Percentiles rank a stretch among this genome's conserved stretches.
These are phyloP conservation scores for Colletotrichum sp. DNA, from an alignment of 2,329 filamentous ascomycete species.

Conservation along the genomic window DNA sequence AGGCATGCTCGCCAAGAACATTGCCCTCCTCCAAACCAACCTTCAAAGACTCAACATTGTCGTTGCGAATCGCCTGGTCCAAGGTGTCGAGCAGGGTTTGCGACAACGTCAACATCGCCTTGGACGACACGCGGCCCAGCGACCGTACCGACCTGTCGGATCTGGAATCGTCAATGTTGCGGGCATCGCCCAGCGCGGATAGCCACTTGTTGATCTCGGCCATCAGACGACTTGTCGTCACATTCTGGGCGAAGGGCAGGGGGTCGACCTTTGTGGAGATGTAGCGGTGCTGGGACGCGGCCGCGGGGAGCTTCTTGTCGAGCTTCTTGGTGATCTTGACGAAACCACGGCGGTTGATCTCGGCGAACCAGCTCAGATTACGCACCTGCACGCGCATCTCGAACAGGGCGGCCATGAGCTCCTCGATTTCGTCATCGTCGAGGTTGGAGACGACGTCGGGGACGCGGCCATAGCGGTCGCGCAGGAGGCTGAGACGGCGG, in stretches of 20 bases:
- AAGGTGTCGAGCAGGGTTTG: slow-evolving; percentile 71
- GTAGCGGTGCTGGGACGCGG: slow-evolving; percentile 82
- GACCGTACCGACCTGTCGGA: slow-evolving; percentile 79
- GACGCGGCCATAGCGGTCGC: slow-evolving; percentile 83
- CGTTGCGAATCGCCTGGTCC: slow-evolving; percentile 73
- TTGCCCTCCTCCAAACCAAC: slow-evolving; percentile 62
- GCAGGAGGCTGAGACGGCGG: slow-evolving; percentile 82
- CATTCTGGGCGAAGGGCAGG: slow-evolving; percentile 82
- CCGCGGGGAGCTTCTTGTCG: slow-evolving; percentile 87
- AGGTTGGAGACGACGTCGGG: slow-evolving; percentile 73
- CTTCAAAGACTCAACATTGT: slow-evolving; percentile 65
- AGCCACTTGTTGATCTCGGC: slow-evolving; percentile 88
- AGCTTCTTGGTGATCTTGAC: slow-evolving; percentile 99
- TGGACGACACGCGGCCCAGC: slow-evolving; percentile 77
- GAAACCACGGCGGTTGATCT: slow-evolving; percentile 94
- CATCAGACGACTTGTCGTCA: slow-evolving; percentile 52
- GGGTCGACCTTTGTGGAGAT: slow-evolving; percentile 90
- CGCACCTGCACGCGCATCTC: slow-evolving; percentile 87
- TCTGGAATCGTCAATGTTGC: slow-evolving; percentile 75
- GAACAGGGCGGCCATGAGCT: slow-evolving; percentile 86
- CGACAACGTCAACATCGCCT: slow-evolving; percentile 76
- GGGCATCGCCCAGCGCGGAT: slow-evolving; percentile 78
- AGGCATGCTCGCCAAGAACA: slow-evolving; percentile 55
- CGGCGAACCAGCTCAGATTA: slow-evolving; percentile 96
- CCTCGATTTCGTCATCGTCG: slow-evolving; percentile 88